Evolutionary conservation across 441 rosid genomes (phyloP).

Genomic region (Populus hybrid): DNA sequence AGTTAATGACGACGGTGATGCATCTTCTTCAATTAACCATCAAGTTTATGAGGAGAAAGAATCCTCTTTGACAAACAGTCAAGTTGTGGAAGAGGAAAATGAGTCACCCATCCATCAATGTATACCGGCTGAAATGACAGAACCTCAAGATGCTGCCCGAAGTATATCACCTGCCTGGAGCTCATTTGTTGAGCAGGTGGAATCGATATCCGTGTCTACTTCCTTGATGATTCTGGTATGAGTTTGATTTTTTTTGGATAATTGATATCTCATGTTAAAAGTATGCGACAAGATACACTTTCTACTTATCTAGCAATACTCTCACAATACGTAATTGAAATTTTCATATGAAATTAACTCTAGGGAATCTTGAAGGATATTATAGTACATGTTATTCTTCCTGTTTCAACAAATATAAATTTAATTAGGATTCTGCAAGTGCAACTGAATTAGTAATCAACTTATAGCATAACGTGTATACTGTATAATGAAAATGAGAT

Average conservation of each 20-base stretch:
- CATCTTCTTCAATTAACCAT: slow-evolving; percentile 24
- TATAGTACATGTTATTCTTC: not conserved
- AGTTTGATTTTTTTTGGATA: not conserved
- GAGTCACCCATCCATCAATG: slow-evolving; percentile 20
- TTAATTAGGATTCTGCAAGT: not conserved
- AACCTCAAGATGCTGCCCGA: slow-evolving; percentile 27
- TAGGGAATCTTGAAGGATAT: not conserved
- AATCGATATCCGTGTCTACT: slow-evolving; percentile 68
- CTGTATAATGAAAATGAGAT: not conserved
- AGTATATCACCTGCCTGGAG: slow-evolving; percentile 71
- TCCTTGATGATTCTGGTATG: slow-evolving; percentile 86
- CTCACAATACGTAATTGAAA: not conserved
- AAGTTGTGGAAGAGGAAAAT: slow-evolving; percentile 19
- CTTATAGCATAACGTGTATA: not conserved
- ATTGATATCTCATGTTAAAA: slow-evolving; percentile 2
- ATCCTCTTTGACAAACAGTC: slow-evolving; percentile 22
- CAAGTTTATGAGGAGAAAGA: slow-evolving; percentile 27
- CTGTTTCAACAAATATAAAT: not conserved
- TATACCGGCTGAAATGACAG: slow-evolving; percentile 27
- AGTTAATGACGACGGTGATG: slow-evolving; percentile 32
- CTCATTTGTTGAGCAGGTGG: slow-evolving; percentile 88
- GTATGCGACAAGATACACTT: not conserved
- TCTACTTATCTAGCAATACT: not conserved
- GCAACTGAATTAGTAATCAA: not conserved
- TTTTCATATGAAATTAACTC: not conserved